A percentile compares a stretch with the other conserved stretches of the same genome.
Evolutionary conservation across 768 basidiomycete genomes (phyloP).

Genomic region (Chalciporus piperatus): DNA sequence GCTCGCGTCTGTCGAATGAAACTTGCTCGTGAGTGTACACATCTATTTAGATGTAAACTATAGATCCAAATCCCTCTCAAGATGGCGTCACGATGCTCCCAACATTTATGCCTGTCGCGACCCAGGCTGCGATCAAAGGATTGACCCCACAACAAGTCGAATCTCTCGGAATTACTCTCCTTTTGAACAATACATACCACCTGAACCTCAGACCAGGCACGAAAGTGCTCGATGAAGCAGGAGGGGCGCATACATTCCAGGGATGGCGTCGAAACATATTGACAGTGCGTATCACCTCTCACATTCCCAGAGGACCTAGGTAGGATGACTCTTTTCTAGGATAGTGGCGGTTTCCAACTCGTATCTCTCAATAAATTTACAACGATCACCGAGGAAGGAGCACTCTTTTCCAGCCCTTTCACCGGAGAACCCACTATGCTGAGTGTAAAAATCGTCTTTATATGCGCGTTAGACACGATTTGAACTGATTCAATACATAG

Average conservation of each 20-base stretch:
- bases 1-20: conserved; percentile 86
- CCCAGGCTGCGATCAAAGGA: conserved; percentile 90
- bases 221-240: conserved; percentile 65
- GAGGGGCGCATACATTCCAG: conserved; percentile 89
- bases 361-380: conserved; percentile 84
- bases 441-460: conserved; percentile 52
- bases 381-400: conserved; percentile 85
- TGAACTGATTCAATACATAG: conserved; percentile 34
- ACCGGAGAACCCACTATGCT: conserved; percentile 86
- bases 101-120: conserved; percentile 93
- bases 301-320: not conserved
- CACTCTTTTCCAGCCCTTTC: conserved; percentile 81
- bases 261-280: conserved; percentile 85
- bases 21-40: conserved; percentile 58
- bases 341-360: conserved; percentile 88
- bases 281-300: conserved; percentile 53
- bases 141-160: conserved; percentile 85
- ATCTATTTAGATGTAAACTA: conserved; percentile 1
- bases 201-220: conserved; percentile 84
- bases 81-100: conserved; percentile 82
- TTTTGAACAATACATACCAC: conserved; percentile 90
- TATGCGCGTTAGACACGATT: not conserved
- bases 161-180: conserved; percentile 74
- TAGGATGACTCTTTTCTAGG: conserved; percentile 40
- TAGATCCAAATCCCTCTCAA: conserved; percentile 26